These are phyloP conservation scores for Acacia confusa DNA, from an alignment of 306 rosid genomes.

Conservation along the genomic window DNA sequence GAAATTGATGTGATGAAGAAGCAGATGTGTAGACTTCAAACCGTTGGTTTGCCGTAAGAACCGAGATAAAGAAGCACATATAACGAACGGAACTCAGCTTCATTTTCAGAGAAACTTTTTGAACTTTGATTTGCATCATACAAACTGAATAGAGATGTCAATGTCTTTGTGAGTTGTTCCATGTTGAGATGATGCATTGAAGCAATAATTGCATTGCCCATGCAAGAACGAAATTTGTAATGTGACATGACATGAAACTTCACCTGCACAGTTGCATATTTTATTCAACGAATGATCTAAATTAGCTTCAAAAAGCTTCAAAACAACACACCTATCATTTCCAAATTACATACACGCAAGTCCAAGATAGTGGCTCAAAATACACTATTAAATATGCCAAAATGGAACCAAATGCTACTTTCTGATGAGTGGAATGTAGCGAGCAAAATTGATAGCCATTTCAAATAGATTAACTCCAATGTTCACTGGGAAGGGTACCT, in stretches of 20 bases:
- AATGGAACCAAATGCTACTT: neutral
- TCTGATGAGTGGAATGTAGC: neutral
- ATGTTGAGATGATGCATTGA: constrained; percentile 77
- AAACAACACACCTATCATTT: constrained; percentile 1
- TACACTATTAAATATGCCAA: neutral
- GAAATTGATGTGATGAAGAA: neutral
- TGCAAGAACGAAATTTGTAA: constrained; percentile 55
- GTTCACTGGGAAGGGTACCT: neutral
- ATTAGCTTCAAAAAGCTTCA: constrained; percentile 20
- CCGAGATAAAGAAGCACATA: constrained; percentile 89
- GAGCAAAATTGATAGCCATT: neutral
- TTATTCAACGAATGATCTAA: constrained; percentile 3
- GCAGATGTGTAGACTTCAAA: constrained; percentile 28
- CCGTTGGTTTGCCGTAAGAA: constrained; percentile 63
- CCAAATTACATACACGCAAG: constrained; percentile 11
- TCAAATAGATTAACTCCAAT: neutral
- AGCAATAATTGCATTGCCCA: constrained; percentile 55
- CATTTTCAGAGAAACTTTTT: constrained; percentile 53
- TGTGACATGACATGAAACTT: constrained; percentile 77
- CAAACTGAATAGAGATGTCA: constrained; percentile 63
- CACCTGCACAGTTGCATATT: constrained; percentile 54
- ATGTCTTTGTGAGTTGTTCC: constrained; percentile 90
- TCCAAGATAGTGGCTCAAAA: neutral
- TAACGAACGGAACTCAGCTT: constrained; percentile 84
- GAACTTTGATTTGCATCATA: constrained; percentile 61